Evolutionary conservation across 164 flowering plant genomes (phyloP).

Genomic region (Vitis riparia): DNA sequence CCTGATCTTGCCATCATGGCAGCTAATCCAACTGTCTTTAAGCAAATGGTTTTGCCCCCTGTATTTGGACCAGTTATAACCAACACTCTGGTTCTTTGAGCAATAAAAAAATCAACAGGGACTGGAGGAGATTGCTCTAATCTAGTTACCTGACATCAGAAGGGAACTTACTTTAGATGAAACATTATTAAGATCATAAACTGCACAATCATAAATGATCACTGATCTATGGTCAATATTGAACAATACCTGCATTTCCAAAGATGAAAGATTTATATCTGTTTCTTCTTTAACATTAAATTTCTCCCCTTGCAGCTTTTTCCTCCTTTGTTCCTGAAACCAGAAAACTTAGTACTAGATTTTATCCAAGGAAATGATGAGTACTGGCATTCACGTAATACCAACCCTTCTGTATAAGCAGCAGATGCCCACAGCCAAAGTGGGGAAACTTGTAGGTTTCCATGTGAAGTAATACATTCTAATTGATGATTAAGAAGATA

Average conservation of each 20-base stretch:
- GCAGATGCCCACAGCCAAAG: too few relatives aligned
- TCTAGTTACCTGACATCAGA: slow-evolving; percentile 46
- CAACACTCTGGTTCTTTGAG: slow-evolving; percentile 60
- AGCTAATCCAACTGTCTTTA: slow-evolving; percentile 89
- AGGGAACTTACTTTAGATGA: not conserved
- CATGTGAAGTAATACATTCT: not conserved
- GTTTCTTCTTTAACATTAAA: slow-evolving; percentile 28
- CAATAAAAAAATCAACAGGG: slow-evolving; percentile 73
- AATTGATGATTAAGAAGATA: not conserved
- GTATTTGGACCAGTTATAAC: slow-evolving; percentile 96
- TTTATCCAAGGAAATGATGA: not conserved
- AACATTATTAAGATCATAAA: not conserved
- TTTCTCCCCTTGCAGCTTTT: slow-evolving; percentile 44
- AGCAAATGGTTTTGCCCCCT: slow-evolving; percentile 95
- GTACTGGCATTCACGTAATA: not conserved
- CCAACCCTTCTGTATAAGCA: not conserved
- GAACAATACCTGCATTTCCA: slow-evolving; percentile 46
- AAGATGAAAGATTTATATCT: slow-evolving; percentile 35
- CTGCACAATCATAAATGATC: not conserved
- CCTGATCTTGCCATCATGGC: slow-evolving; percentile 98
- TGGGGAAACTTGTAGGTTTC: too few relatives aligned
- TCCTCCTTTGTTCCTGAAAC: slow-evolving; percentile 62
- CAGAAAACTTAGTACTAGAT: not conserved
- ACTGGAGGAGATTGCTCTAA: slow-evolving; percentile 68
- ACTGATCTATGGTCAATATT: not conserved